These are phyloP conservation scores for Kazachstania africana DNA, from an alignment of 805 yeast genomes.

Conservation along the genomic window DNA sequence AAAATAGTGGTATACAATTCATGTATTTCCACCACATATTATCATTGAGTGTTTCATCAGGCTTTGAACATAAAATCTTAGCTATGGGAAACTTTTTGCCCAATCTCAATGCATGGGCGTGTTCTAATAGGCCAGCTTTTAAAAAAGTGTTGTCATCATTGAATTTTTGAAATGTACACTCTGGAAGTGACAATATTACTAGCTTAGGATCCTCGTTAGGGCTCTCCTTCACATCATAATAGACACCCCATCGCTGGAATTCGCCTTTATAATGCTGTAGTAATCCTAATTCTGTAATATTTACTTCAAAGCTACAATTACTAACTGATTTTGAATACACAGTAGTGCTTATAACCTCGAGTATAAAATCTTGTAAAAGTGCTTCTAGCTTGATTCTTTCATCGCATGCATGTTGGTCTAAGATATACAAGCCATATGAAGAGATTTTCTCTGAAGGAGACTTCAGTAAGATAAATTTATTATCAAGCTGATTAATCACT, in stretches of 20 bases:
- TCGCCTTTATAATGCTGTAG: conserved; percentile 20
- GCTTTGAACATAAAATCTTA: not conserved
- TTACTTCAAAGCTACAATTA: conserved; percentile 9
- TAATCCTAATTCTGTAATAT: conserved; percentile 25
- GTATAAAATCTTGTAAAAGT: conserved; percentile 30
- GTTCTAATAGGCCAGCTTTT: conserved; percentile 32
- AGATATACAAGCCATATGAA: conserved; percentile 24
- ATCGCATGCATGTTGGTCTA: conserved; percentile 84
- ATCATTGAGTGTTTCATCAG: not conserved
- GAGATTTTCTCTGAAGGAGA: not conserved
- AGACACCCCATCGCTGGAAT: conserved; percentile 37
- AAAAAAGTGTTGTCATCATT: conserved; percentile 21
- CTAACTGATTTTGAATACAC: conserved; percentile 5
- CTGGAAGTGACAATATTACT: not conserved
- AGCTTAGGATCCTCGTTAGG: not conserved
- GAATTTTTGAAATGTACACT: not conserved
- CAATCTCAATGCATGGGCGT: conserved; percentile 32
- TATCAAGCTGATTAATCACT: conserved; percentile 48
- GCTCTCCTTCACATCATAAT: conserved; percentile 6
- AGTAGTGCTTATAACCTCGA: conserved; percentile 16
- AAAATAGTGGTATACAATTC: conserved; percentile 37
- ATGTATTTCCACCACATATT: conserved; percentile 30
- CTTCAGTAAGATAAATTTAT: conserved; percentile 47
- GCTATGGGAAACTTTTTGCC: conserved; percentile 14
- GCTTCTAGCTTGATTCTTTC: conserved; percentile 58